phyloP scores from a whole-genome alignment of 1,284 basidiomycete species.

The Ceratobasidium theobromae region DNA sequence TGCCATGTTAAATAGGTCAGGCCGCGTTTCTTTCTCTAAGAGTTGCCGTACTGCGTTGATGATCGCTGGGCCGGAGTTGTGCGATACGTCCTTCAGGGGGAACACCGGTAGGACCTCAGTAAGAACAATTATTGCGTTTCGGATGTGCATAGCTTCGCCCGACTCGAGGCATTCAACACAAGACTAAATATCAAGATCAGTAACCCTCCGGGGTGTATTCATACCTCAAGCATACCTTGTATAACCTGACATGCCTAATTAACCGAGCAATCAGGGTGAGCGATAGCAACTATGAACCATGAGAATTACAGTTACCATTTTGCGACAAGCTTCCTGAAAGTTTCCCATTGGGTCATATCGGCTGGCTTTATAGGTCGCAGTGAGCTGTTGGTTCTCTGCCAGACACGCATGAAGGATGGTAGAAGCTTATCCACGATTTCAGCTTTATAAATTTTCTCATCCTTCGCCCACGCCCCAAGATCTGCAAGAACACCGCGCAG shows the following conservation, averaged over 20 bases:
- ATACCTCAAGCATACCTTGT: constrained; percentile 38
- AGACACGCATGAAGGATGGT: constrained; percentile 16
- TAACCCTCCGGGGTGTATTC: no score
- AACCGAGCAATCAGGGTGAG: not conserved
- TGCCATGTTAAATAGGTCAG: constrained; percentile 59
- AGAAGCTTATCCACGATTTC: constrained; percentile 58
- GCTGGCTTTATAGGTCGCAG: constrained; percentile 42
- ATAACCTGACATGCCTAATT: constrained; percentile 27
- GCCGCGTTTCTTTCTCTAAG: constrained; percentile 70
- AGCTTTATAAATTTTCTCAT: constrained; percentile 64
- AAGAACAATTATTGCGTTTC: constrained; percentile 87
- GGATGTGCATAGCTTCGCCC: constrained; percentile 92
- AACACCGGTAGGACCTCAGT: constrained; percentile 88
- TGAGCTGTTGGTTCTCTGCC: constrained; percentile 9
- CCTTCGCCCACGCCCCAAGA: constrained; percentile 71
- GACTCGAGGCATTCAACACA: constrained; percentile 40
- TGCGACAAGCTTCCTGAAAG: constrained; percentile 66
- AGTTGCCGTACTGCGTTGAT: constrained; percentile 67
- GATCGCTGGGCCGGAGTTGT: constrained; percentile 58
- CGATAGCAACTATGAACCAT: not conserved
- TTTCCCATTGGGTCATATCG: constrained; percentile 52
- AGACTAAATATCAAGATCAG: constrained; percentile 35
- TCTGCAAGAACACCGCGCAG: constrained; percentile 77
- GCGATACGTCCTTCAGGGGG: constrained; percentile 64
- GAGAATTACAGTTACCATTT: constrained; percentile 80